These are phyloP conservation scores for Globisporangium spinosum DNA, from an alignment of 352 stramenopile genomes.

Conservation along the genomic window DNA sequence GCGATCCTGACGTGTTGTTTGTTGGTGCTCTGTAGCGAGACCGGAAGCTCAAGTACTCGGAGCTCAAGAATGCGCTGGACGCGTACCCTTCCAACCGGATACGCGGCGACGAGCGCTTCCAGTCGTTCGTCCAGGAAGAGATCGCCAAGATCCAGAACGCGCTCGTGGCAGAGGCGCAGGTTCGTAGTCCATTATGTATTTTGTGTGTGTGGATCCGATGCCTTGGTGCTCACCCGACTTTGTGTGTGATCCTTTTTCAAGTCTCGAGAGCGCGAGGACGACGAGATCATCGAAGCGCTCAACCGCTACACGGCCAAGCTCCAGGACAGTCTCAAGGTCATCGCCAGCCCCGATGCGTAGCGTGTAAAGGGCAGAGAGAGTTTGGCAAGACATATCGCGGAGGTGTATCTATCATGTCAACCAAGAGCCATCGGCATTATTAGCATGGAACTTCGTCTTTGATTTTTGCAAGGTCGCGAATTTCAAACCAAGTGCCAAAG, in stretches of 20 bases:
- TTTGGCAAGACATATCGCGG: not conserved
- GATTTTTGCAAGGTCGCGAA: not conserved
- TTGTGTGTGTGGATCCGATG: not conserved
- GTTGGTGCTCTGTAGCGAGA: conserved; percentile 20
- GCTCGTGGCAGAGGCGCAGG: conserved; percentile 65
- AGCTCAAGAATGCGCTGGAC: conserved; percentile 70
- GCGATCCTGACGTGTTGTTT: not conserved
- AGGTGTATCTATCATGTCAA: too few species aligned
- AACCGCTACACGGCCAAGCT: conserved; percentile 92
- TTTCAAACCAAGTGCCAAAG: not conserved
- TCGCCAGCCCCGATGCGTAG: conserved; percentile 78
- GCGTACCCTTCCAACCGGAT: conserved; percentile 65
- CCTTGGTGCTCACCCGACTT: not conserved
- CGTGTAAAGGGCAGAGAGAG: too few species aligned
- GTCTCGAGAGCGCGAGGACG: conserved; percentile 88
- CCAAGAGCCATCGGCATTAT: too few species aligned
- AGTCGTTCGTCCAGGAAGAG: conserved; percentile 63
- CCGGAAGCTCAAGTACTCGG: conserved; percentile 62
- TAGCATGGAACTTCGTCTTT: not conserved
- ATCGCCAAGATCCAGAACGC: conserved; percentile 77
- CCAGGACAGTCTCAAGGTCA: conserved; percentile 91
- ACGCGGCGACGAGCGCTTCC: conserved; percentile 75
- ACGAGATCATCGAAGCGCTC: conserved; percentile 92
- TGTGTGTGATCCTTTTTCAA: not conserved
- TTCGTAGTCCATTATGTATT: conserved; percentile 13